Base-by-base conservation (phyloP, 257 asterid species). In the Lavandula angustifolia region DNA sequence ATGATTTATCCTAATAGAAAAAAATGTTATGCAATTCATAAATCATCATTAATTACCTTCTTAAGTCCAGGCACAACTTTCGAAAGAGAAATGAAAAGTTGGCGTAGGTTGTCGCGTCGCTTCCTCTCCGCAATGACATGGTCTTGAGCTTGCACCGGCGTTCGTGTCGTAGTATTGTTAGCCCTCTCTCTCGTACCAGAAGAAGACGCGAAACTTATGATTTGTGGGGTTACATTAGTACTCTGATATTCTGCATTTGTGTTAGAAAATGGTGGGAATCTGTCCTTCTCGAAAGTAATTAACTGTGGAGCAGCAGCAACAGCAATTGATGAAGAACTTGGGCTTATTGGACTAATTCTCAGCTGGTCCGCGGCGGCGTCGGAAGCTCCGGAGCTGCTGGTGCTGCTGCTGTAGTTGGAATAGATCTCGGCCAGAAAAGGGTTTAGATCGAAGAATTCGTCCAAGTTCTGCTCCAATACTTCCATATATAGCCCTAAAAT, bases 121-220 rank as follows among this genome's bases (percentile, higher is more conserved):
- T 73, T 86, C 74, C 95, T 84, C 76, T 86, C 91, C 2, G 88
- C 78, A 40, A 75, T 5, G 17, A 81, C 76, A 61, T 86, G 95
- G n/a, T 79, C 77, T 8, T 72, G 85, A 54, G 94, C 94, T 69
- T 85, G 89, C 60, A 31, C 31, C 1, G 79, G 71, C 34, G 61
- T 78, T 62, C 88, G 67, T 1, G 38, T 55, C 5, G 54, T 35
- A 0, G 52, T 7, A n/a, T n/a, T n/a, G 1, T 33, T 32, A 50
- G 10, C 54, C 32, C 47, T 56, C 51, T 40, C 64, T 40, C 37
- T 59, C 22, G 18, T 59, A 10, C 51, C 64, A 44, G 14, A 52
- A 43, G 33, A 27, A 64, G 73, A 17, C 11, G 64, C 40, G 64
- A 59, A 59, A 7, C 37, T 59, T 59, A 59, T 59, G 64, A 59